Percentiles rank a stretch among this genome's conserved stretches.
phyloP scores from a whole-genome alignment of 768 basidiomycete species.

The Lepiota venenata region DNA sequence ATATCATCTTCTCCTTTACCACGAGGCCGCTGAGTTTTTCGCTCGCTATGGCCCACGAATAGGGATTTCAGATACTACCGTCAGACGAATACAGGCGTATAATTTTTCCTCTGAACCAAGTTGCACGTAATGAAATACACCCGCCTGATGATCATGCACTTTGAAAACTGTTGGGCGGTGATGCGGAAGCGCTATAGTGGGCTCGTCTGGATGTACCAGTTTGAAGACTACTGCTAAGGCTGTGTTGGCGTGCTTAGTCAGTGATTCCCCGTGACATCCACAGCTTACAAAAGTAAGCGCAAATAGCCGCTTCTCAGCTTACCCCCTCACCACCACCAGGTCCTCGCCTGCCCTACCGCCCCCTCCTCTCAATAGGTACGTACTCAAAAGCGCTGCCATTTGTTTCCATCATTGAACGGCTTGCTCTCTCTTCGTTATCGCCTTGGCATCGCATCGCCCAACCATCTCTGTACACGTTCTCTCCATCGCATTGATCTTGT shows the following conservation, averaged over 20 bases:
- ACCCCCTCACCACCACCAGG: constrained; percentile 49
- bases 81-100: too few relatives aligned
- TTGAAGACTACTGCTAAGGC: neutral
- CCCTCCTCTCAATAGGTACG: constrained; percentile 30
- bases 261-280: constrained; percentile 25
- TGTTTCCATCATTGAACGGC: constrained; percentile 12
- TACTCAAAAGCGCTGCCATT: constrained; percentile 13
- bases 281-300: constrained; percentile 41
- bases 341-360: constrained; percentile 21
- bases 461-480: constrained; percentile 16
- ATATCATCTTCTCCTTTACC: too few relatives aligned
- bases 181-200: neutral
- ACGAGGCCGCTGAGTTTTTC: too few relatives aligned
- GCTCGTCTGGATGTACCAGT: neutral
- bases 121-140: neutral
- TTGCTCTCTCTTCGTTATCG: constrained; percentile 22
- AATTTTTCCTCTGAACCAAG: neutral
- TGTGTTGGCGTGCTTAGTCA: constrained; percentile 32
- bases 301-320: constrained; percentile 42
- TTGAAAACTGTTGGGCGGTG: too few relatives aligned
- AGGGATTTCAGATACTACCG: too few relatives aligned
- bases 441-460: constrained; percentile 28
- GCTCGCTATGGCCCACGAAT: too few relatives aligned
- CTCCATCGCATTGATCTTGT: constrained; percentile 36
- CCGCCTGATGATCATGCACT: neutral